These are phyloP conservation scores for Psilocybe sp. DNA, from an alignment of 768 basidiomycete genomes.

Conservation along the genomic window DNA sequence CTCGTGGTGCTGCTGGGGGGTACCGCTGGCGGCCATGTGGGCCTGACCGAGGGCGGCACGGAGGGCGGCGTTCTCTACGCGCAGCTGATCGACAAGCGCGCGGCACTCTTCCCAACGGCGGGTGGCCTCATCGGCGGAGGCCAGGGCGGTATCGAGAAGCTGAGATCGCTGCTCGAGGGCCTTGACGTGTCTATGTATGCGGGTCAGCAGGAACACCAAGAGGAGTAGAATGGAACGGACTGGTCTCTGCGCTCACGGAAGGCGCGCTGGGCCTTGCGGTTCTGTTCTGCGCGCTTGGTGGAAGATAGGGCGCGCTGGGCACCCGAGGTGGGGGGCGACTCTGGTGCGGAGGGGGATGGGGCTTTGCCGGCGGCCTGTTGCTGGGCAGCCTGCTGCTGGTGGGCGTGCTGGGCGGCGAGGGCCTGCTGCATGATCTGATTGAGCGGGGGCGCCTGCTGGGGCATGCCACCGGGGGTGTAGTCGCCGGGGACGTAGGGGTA, in stretches of 20 bases:
- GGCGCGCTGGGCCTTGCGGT: constrained; percentile 89
- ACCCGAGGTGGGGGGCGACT: constrained; percentile 15
- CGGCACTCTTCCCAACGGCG: constrained; percentile 89
- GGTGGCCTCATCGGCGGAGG: constrained; percentile 85
- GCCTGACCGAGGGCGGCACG: constrained; percentile 63
- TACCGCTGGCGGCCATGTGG: constrained; percentile 34
- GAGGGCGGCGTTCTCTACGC: constrained; percentile 79
- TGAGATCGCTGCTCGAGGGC: constrained; percentile 83
- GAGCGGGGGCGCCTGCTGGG: constrained; percentile 26
- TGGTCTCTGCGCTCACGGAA: constrained; percentile 89
- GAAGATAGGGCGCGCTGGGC: constrained; percentile 63
- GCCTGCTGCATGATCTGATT: constrained; percentile 19
- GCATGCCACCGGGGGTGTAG: constrained; percentile 54
- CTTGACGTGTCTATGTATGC: constrained; percentile 68
- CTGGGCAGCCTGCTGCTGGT: constrained; percentile 9
- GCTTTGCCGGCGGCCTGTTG: neutral
- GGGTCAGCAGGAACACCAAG: constrained; percentile 10
- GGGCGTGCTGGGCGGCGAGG: constrained; percentile 18
- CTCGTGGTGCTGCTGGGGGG: constrained; percentile 9
- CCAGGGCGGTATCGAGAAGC: constrained; percentile 80
- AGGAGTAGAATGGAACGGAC: constrained; percentile 42
- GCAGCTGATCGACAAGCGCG: constrained; percentile 83
- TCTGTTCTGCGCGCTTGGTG: constrained; percentile 91
- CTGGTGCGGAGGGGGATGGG: constrained; percentile 25
- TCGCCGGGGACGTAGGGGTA: constrained; percentile 49